Conservation (phyloP, 345 rosid species). For the Rubroshorea leprosula region DNA sequence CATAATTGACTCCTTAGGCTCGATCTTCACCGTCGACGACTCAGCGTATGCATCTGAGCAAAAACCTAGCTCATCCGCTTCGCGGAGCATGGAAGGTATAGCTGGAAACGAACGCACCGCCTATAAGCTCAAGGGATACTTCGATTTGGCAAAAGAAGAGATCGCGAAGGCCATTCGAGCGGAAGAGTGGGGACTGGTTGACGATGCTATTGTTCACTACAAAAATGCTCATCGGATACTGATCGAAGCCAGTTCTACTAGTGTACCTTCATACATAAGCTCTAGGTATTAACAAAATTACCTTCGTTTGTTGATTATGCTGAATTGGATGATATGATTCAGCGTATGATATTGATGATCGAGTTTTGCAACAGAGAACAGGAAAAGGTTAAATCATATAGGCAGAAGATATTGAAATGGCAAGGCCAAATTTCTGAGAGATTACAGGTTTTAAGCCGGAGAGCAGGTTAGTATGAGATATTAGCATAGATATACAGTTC, state of each 20-base stretch:
- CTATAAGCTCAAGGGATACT: constrained; percentile 85
- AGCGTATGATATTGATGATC: background rate
- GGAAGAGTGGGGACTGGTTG: constrained; percentile 89
- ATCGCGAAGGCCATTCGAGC: constrained; percentile 76
- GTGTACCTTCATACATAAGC: constrained; percentile 68
- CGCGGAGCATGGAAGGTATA: constrained; percentile 40
- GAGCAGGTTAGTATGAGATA: constrained; percentile 39
- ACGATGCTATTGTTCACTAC: constrained; percentile 74
- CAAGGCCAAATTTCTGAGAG: constrained; percentile 83
- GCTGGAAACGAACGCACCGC: constrained; percentile 77
- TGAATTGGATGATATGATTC: constrained; percentile 8
- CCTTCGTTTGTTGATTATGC: background rate
- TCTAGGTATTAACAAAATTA: constrained; percentile 34
- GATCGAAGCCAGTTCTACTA: constrained; percentile 57
- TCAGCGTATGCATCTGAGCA: constrained; percentile 22
- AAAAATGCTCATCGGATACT: constrained; percentile 71
- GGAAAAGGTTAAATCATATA: constrained; percentile 72
- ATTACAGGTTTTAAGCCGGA: constrained; percentile 52
- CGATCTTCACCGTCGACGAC: constrained; percentile 35
- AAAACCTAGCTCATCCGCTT: constrained; percentile 26
- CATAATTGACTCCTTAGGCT: constrained; percentile 55
- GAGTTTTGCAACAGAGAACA: constrained; percentile 44
- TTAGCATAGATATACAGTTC: too few species aligned
- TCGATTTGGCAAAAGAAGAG: constrained; percentile 78
- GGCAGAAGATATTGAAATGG: constrained; percentile 90